These are phyloP conservation scores for Nemania abortiva DNA, from an alignment of 2,329 filamentous ascomycete genomes.

Conservation along the genomic window DNA sequence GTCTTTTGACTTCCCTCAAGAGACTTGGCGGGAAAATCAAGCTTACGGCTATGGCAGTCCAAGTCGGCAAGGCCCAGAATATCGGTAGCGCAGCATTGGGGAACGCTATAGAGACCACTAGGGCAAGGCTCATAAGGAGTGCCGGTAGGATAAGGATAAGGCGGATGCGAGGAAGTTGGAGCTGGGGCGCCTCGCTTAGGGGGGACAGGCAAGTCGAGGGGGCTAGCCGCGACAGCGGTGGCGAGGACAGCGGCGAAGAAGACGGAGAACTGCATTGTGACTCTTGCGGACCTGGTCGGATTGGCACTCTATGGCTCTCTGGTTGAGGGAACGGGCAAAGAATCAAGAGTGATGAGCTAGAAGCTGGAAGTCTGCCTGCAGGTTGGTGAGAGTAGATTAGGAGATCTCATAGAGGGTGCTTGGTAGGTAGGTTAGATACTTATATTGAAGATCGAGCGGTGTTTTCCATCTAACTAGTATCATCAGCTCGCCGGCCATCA, in stretches of 20 bases:
- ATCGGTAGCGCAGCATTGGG: slow-evolving; percentile 35
- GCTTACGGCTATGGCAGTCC: slow-evolving; percentile 19
- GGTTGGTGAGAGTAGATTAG: neutral
- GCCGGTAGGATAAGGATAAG: neutral
- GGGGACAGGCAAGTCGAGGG: slow-evolving; percentile 22
- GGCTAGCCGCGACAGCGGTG: slow-evolving; percentile 28
- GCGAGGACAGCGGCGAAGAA: slow-evolving; percentile 28
- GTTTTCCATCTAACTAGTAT: neutral
- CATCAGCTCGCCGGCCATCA: slow-evolving; percentile 11
- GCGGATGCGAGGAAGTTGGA: slow-evolving; percentile 12
- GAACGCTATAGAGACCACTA: slow-evolving; percentile 21
- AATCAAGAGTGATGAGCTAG: slow-evolving; percentile 3
- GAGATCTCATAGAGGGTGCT: neutral
- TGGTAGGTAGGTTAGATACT: slow-evolving; percentile 4
- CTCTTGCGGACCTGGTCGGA: neutral
- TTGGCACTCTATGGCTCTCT: slow-evolving; percentile 22
- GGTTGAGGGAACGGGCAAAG: slow-evolving; percentile 9
- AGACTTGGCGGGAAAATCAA: neutral
- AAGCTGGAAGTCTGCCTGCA: slow-evolving; percentile 8
- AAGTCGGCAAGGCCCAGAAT: slow-evolving; percentile 25
- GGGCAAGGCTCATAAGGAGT: slow-evolving; percentile 19
- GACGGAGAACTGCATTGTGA: slow-evolving; percentile 34
- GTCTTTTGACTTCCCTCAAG: too few relatives aligned
- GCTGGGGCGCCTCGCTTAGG: slow-evolving; percentile 8
- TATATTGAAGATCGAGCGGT: slow-evolving; percentile 18